Conservation (phyloP, 208 protist species). For the Angomonas deanei region DNA sequence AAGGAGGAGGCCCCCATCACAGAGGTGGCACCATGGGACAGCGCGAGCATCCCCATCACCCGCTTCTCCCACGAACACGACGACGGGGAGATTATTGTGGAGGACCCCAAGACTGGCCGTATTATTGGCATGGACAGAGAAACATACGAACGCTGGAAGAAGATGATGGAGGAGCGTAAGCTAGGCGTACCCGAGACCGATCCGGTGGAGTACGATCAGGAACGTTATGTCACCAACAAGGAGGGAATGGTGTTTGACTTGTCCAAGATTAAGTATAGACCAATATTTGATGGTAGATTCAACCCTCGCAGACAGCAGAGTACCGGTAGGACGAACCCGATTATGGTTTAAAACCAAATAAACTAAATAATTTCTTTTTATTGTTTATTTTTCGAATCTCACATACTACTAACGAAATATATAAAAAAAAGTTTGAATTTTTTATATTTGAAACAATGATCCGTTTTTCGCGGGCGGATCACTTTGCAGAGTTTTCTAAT, state of each 20-base stretch:
- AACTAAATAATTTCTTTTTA: not conserved
- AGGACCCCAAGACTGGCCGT: slow-evolving; percentile 83
- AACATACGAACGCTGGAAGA: slow-evolving; percentile 78
- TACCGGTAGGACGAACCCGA: slow-evolving; percentile 80
- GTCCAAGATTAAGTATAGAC: slow-evolving; percentile 84
- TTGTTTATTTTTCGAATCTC: not conserved
- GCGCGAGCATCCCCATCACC: slow-evolving; percentile 77
- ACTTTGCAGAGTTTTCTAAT: no score
- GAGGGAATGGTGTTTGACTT: slow-evolving; percentile 83
- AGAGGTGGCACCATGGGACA: slow-evolving; percentile 77
- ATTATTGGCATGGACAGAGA: slow-evolving; percentile 83
- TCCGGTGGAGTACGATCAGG: slow-evolving; percentile 86
- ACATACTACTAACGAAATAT: not conserved
- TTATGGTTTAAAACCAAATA: slow-evolving; percentile 33
- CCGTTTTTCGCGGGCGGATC: no score
- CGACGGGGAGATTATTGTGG: slow-evolving; percentile 81
- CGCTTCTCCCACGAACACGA: slow-evolving; percentile 83
- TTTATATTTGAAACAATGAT: no score
- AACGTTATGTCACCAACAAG: slow-evolving; percentile 85
- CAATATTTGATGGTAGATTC: slow-evolving; percentile 82
- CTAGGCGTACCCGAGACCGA: slow-evolving; percentile 63
- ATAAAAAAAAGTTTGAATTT: no score
- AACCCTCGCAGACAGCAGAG: slow-evolving; percentile 75
- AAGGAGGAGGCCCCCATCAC: slow-evolving; percentile 49
- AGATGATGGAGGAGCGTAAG: slow-evolving; percentile 79